Conservation (phyloP, 176 grass and related monocot species). For the Paspalum notatum region DNA sequence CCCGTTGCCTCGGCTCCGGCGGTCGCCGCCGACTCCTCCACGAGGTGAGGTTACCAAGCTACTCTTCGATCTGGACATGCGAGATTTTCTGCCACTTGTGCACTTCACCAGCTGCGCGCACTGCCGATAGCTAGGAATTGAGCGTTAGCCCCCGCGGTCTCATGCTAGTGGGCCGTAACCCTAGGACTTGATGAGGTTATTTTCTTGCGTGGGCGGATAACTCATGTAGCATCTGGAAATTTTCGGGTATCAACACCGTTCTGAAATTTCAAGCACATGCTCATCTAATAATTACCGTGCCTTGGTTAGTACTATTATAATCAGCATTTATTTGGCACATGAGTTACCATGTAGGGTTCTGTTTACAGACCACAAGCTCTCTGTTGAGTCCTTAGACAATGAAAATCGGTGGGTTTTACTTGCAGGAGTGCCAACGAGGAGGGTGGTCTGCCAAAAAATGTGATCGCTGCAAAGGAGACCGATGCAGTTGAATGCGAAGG, state of each 20-base stretch:
- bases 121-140: conserved; percentile 20
- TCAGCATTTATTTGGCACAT: not conserved
- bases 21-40: conserved; percentile 36
- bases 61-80: conserved; percentile 20
- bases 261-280: conserved; percentile 4
- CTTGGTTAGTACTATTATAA: not conserved
- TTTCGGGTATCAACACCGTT: not conserved
- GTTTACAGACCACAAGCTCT: conserved; percentile 6
- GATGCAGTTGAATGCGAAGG: conserved; percentile 89
- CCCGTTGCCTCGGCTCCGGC: conserved; percentile 22
- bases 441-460: conserved; percentile 55
- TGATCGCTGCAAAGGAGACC: conserved; percentile 51
- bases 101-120: not conserved
- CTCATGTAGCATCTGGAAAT: not conserved
- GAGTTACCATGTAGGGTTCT: not conserved
- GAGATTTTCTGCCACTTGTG: not conserved
- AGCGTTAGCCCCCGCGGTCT: not conserved
- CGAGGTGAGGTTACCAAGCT: conserved; percentile 39
- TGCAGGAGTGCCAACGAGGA: conserved; percentile 63
- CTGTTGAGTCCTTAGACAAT: not conserved
- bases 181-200: conserved; percentile 6
- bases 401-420: not conserved
- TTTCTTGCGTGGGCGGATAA: not conserved
- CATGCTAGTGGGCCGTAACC: not conserved
- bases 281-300: not conserved